phyloP scores from a whole-genome alignment of 768 basidiomycete species.

The Tulasnella sp. region DNA sequence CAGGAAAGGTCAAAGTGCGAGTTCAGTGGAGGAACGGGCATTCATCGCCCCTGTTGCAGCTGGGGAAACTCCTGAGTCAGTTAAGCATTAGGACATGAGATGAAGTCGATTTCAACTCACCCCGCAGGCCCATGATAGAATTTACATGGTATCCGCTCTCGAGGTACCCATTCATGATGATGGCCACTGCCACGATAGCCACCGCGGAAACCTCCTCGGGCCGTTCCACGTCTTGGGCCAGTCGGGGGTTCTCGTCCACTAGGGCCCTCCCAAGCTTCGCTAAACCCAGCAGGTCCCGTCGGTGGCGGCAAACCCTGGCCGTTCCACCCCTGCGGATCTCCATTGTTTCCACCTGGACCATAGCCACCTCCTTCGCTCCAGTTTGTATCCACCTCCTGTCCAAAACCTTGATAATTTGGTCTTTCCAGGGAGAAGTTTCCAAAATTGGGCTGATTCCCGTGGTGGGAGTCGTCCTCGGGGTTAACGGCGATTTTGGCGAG shows the following conservation, averaged over 20 bases:
- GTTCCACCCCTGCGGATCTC: conserved; percentile 7
- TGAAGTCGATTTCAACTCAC: background rate
- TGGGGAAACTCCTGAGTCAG: background rate
- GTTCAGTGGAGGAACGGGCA: background rate
- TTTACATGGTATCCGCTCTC: background rate
- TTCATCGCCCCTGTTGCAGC: background rate
- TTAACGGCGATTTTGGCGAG: conserved; percentile 11
- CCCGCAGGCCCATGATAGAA: background rate
- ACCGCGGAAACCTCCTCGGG: background rate
- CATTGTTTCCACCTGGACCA: background rate
- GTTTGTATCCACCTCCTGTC: background rate
- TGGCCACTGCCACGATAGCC: background rate
- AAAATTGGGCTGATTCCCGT: background rate
- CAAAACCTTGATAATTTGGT: background rate
- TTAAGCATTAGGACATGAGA: background rate
- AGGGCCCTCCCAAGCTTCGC: background rate
- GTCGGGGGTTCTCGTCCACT: background rate
- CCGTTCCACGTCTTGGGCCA: background rate
- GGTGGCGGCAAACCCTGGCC: conserved; percentile 9
- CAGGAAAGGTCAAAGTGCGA: background rate
- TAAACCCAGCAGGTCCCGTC: background rate
- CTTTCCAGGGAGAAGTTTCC: background rate
- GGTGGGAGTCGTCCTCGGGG: background rate
- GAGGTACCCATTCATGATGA: background rate
- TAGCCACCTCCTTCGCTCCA: background rate